Evolutionary conservation across 2,329 filamentous ascomycete species (phyloP), one percentile per base, ranked within the genome.

Genomic region (Alternaria incomplexa): DNA sequence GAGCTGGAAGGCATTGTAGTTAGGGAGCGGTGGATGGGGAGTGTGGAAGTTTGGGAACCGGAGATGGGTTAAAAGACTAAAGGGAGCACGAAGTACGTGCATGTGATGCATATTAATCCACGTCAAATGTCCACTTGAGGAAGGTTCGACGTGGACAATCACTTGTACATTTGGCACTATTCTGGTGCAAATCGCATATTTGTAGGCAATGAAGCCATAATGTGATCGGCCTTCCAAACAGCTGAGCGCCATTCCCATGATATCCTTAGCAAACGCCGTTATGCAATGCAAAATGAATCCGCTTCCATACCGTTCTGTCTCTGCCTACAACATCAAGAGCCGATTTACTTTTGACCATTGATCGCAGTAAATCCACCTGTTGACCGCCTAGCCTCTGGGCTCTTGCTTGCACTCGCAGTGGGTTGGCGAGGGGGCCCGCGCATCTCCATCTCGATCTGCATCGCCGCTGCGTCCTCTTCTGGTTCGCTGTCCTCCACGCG

Each of bases 391-490:
- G 64, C 54, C 47, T 59, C 58, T 6, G 66, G 66, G 57, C 61
- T 53, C 30, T 62, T 54, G 17, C 23, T 66, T 20, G 61, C 61
- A 28, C 44, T 46, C 15, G 44, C 44, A 8, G 36, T 28, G 15
- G 53, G 52, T 12, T 58, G 58, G 2, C 55, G 61, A 26, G 64
- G 66, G 58, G 74, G 73, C 4, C 77, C 77, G 6, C 77, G 70
- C 77, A 80, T 80, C 63, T 80, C 77, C 75, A 80, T 79, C 66
- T 80, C 77, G n/a, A 80, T 70, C 61, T 79, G 77, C 76, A 78
- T 78, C 0, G 77, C 76, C 20, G 76, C 75, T 1, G 68, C 66
- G 51, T 78, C 77, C 20, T 74, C 62, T 32, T 76, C 75, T 15
- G 68, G 61, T 9, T 75, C 74, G 55, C 68, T 73, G 3, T 73